Base-by-base conservation (phyloP, 2,329 filamentous ascomycete species). In the Metarhizium rileyi region DNA sequence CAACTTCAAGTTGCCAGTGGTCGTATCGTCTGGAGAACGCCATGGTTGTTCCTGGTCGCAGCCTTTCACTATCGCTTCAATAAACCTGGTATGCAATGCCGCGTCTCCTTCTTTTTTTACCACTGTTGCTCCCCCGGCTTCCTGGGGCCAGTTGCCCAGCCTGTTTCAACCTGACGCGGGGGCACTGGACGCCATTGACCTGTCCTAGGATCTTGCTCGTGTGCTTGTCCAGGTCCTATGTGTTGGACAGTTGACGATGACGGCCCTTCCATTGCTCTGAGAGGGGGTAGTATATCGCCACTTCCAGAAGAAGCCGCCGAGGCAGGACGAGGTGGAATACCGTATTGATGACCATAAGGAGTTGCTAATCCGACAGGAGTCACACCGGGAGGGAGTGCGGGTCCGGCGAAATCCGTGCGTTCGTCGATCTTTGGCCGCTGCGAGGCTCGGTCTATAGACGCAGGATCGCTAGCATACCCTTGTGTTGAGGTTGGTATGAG, bases 341-440 rank as follows among this genome's bases (percentile, higher is more conserved):
- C 61, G 49, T 72, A 75, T 4, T 56, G 57, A 5, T 66, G 60
- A 10, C 66, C 59, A 12, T 69, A 61, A 46, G 75, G 69, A 2
- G 73, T 67, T 22, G 71, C 70, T 33, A 76, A 58, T 5, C 65
- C 62, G 3, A 63, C 59, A 0, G 67, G 59, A n/a, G 66, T 62
- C 30, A 62, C 61, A 23, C 56, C 52, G 0, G 69, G n/a, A n/a
- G n/a, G n/a, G n/a, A n/a, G 61, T 2, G 68, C 61, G 9, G 65
- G 60, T 30, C 66, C 64, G 4, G 65, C 58, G 30, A 67, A 70
- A 5, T 75, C 71, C 4, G 72, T 64, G 6, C 70, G 69, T 8
- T 73, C 67, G 25, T 78, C 74, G 5, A 71, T 74, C 54, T 73
- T 66, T 12, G 74, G 67, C 47, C 75, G 67, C 54, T 73, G 70